Percentiles rank a stretch among this genome's conserved stretches.
Conservation (phyloP, 1,139 yeast species). For the Diutina sp. region DNA sequence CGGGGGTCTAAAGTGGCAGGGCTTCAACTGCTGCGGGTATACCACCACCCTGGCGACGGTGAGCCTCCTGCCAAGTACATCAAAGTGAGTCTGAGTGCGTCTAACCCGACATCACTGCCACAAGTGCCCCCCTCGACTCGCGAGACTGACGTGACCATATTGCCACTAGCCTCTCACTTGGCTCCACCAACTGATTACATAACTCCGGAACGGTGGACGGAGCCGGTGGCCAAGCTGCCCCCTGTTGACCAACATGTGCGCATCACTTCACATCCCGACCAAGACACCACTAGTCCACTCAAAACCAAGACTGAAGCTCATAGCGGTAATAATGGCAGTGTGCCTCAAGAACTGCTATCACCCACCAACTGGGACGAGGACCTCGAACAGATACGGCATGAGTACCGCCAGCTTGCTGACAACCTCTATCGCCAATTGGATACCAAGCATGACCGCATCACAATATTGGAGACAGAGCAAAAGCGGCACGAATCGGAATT, state of each 20-base stretch:
- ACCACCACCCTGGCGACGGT: neutral
- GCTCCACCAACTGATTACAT: neutral
- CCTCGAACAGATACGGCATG: neutral
- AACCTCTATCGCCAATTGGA: neutral
- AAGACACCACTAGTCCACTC: neutral
- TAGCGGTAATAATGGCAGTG: neutral
- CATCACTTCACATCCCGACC: neutral
- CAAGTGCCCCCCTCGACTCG: neutral
- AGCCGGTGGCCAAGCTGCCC: neutral
- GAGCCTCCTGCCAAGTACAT: neutral
- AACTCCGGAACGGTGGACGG: constrained; percentile 1
- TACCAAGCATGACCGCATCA: neutral
- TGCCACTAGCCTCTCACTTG: neutral
- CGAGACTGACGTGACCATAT: neutral
- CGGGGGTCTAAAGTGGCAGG: neutral
- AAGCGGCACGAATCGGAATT: neutral
- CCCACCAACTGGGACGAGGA: neutral
- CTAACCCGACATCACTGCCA: neutral
- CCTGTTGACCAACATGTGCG: neutral
- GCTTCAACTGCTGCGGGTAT: neutral
- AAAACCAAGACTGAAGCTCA: neutral
- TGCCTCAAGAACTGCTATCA: neutral
- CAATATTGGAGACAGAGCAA: neutral
- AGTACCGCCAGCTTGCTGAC: neutral
- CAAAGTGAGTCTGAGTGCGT: neutral